Conservation (phyloP, 139 green algal species). For the Micractinium conductrix region DNA sequence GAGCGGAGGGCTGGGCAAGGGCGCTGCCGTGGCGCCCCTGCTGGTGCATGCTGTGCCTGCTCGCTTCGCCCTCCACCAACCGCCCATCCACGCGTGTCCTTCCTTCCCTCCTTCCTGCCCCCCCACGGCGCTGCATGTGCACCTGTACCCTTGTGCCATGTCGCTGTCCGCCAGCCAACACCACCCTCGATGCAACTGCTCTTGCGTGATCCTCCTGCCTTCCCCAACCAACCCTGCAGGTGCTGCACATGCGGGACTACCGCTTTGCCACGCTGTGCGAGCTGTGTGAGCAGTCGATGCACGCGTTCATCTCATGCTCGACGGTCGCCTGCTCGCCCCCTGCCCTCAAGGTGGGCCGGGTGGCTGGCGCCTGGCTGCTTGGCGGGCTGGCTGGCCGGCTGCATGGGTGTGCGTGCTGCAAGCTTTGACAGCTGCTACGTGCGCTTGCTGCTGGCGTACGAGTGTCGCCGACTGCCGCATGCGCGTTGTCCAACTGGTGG, state of each 20-base stretch:
- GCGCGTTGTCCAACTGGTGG: too few species aligned
- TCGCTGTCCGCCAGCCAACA: background rate
- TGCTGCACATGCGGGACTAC: slow-evolving; percentile 33
- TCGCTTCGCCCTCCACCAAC: background rate
- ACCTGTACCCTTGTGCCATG: background rate
- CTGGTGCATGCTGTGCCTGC: background rate
- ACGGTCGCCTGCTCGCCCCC: slow-evolving; percentile 29
- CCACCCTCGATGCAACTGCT: too few species aligned
- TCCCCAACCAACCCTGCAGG: background rate
- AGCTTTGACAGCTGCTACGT: too few species aligned
- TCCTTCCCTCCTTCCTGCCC: background rate
- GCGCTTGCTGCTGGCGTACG: too few species aligned
- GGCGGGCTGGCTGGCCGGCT: too few species aligned
- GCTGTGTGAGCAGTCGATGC: slow-evolving; percentile 52
- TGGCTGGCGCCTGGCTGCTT: too few species aligned
- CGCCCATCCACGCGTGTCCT: background rate
- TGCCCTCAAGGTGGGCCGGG: slow-evolving; percentile 4
- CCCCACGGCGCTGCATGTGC: background rate
- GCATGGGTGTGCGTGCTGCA: too few species aligned
- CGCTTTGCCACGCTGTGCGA: slow-evolving; percentile 47
- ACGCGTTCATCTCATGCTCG: slow-evolving; percentile 47
- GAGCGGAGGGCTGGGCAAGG: too few species aligned
- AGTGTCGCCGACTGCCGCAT: too few species aligned
- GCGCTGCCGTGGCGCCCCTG: background rate
- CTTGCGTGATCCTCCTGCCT: too few species aligned